phyloP scores from a whole-genome alignment of 495 filamentous ascomycete species.

The Sporormia fimetaria region DNA sequence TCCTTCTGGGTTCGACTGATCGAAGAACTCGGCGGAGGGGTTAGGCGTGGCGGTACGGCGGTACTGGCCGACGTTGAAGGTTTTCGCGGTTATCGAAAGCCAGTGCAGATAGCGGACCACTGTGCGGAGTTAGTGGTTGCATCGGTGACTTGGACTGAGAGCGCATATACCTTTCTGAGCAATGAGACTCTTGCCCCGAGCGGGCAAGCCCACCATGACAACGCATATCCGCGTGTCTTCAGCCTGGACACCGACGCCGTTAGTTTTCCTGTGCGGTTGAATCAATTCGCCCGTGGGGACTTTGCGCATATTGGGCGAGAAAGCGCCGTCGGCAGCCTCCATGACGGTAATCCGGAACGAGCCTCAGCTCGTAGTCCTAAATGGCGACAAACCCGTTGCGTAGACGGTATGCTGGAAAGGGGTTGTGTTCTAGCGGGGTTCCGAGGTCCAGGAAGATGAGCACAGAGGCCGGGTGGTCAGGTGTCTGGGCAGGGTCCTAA shows the following conservation, averaged over 20 bases:
- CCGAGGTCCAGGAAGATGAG: too few species aligned
- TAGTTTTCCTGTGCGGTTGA: constrained; percentile 36
- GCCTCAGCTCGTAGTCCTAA: constrained; percentile 13
- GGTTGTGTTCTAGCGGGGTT: too few species aligned
- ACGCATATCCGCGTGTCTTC: constrained; percentile 94
- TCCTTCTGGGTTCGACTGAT: constrained; percentile 73
- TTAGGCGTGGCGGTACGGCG: constrained; percentile 76
- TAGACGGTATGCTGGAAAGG: constrained; percentile 4
- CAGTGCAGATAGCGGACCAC: constrained; percentile 91
- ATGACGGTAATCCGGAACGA: constrained; percentile 7
- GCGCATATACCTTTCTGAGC: constrained; percentile 76
- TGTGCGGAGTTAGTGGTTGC: constrained; percentile 29
- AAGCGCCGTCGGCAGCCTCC: constrained; percentile 24
- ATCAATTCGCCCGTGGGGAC: constrained; percentile 29
- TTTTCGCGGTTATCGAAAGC: constrained; percentile 83
- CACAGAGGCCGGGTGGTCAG: too few species aligned
- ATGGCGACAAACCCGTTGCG: constrained; percentile 5
- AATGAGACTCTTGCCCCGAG: constrained; percentile 91
- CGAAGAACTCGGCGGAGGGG: constrained; percentile 86
- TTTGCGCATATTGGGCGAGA: constrained; percentile 25
- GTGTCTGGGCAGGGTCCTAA: too few species aligned
- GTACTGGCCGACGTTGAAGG: constrained; percentile 95
- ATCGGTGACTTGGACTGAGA: background rate
- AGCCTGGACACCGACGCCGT: constrained; percentile 52
- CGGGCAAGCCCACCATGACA: constrained; percentile 96